phyloP scores from a whole-genome alignment of 2,329 filamentous ascomycete species.

The Verticillium zaregamsianum region DNA sequence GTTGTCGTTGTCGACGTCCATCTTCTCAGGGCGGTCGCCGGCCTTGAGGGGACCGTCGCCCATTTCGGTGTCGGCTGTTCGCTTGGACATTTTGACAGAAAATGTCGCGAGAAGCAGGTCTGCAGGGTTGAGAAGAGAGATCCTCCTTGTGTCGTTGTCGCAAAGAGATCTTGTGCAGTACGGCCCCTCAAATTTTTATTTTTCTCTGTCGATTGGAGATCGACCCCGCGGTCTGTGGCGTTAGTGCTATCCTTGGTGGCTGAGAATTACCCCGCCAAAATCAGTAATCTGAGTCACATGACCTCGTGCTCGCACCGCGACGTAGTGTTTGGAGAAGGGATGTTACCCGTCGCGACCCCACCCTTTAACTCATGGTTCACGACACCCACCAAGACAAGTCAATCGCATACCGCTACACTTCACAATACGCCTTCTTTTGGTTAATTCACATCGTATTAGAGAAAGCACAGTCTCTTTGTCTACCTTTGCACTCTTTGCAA shows the following conservation, averaged over 20 bases:
- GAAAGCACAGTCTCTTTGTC: no score
- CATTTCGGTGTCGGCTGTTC: slow-evolving; percentile 46
- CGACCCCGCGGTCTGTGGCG: slow-evolving; percentile 14
- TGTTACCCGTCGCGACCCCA: background rate
- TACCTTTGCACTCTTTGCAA: no score
- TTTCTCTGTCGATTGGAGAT: background rate
- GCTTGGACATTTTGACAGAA: slow-evolving; percentile 51
- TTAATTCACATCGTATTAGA: no score
- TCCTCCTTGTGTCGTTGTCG: background rate
- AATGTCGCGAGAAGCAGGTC: background rate
- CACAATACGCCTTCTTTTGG: background rate
- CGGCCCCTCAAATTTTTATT: background rate
- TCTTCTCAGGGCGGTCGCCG: slow-evolving; percentile 57
- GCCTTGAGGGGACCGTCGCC: slow-evolving; percentile 52
- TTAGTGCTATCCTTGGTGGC: background rate
- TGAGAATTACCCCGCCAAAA: slow-evolving; percentile 8
- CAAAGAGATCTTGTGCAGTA: background rate
- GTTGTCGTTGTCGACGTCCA: slow-evolving; percentile 59
- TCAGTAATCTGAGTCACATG: background rate
- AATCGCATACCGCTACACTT: background rate
- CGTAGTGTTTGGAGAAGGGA: background rate
- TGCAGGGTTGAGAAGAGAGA: background rate
- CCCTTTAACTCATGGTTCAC: background rate
- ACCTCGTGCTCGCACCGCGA: slow-evolving; percentile 5
- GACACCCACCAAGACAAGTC: background rate